Evolutionary conservation across 352 stramenopile species (phyloP).

Genomic region (Globisporangium ultimum): DNA sequence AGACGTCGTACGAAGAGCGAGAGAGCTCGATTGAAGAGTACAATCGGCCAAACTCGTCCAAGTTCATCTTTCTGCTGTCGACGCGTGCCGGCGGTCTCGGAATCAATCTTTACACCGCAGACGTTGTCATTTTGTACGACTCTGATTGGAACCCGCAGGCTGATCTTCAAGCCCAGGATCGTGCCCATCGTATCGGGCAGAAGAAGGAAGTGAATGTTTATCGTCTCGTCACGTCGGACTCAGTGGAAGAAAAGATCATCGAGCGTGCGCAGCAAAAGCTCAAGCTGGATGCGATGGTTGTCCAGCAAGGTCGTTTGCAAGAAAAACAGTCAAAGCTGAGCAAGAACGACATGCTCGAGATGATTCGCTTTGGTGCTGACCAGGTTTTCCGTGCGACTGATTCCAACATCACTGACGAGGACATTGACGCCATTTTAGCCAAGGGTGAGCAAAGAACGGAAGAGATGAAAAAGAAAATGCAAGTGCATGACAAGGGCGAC

Average conservation of each 20-base stretch:
- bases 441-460: slow-evolving; percentile 84
- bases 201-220: slow-evolving; percentile 98
- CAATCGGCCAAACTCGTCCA: slow-evolving; percentile 94
- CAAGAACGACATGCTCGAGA: slow-evolving; percentile 96
- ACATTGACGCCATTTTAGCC: slow-evolving; percentile 97
- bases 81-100: slow-evolving; percentile 96
- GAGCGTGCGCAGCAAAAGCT: slow-evolving; percentile 98
- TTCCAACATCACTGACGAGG: slow-evolving; percentile 96
- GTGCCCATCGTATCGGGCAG: slow-evolving; percentile 97
- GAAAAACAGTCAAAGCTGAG: slow-evolving; percentile 91
- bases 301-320: slow-evolving; percentile 82
- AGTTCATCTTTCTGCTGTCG: slow-evolving; percentile 98
- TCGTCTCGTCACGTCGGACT: slow-evolving; percentile 93
- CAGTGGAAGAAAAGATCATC: slow-evolving; percentile 99
- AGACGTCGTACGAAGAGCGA: slow-evolving; percentile 85
- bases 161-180: slow-evolving; percentile 94
- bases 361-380: slow-evolving; percentile 97
- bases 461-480: slow-evolving; percentile 88
- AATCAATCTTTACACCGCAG: slow-evolving; percentile 98
- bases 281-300: slow-evolving; percentile 85
- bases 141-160: slow-evolving; percentile 98
- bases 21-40: slow-evolving; percentile 91
- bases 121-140: slow-evolving; percentile 99
- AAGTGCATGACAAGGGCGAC: slow-evolving; percentile 82
- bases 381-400: slow-evolving; percentile 97